Evolutionary conservation across 352 stramenopile genomes (phyloP), one percentile per base, ranked within the genome.

Genomic region (Globisporangium viniferum): DNA sequence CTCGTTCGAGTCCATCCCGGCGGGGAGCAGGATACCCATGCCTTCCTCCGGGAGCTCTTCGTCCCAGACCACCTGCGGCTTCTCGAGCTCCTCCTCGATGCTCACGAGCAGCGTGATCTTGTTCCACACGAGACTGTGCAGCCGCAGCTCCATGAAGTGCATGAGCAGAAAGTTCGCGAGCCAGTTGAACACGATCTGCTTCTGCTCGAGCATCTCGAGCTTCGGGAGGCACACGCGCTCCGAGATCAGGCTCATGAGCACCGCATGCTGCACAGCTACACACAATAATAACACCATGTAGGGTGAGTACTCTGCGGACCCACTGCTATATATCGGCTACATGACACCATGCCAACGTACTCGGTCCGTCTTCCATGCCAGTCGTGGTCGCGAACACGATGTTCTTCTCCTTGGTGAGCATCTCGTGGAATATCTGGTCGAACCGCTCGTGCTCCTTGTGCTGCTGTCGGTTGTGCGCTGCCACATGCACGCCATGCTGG

Each of bases 71-170:
- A 82, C 74, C 39, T 93, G 73, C 1, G 78, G 73, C 10, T 72
- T 74, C 31, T 75, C 39, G 41, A 80, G 57, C 2, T 46, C 36
- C 15, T 62, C 51, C 18, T 92, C 82, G 1, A 75, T 68, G 29
- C 81, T 90, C 27, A 93, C 63, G 12, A 93, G 73, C 20, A 95
- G 74, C 67, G 86, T 81, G 29, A 93, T 73, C 63, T 92, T 92
- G 74, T 95, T 95, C 88, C 85, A 95, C 64, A 95, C 84, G 35
- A 93, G 80, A 60, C 79, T 84, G 69, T 92, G 84, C 20, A 95
- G 71, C 55, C 83, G 78, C 49, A 95, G 67, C 55, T 93, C 85
- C 82, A 91, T 91, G 69, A 95, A 95, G 68, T 95, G 85, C 53
- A 88, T 71, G 3, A 95, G 77, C n/a, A 95, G 66, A 5, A 89